phyloP scores from a whole-genome alignment of 805 yeast species.

The Starmerella vaccinii region DNA sequence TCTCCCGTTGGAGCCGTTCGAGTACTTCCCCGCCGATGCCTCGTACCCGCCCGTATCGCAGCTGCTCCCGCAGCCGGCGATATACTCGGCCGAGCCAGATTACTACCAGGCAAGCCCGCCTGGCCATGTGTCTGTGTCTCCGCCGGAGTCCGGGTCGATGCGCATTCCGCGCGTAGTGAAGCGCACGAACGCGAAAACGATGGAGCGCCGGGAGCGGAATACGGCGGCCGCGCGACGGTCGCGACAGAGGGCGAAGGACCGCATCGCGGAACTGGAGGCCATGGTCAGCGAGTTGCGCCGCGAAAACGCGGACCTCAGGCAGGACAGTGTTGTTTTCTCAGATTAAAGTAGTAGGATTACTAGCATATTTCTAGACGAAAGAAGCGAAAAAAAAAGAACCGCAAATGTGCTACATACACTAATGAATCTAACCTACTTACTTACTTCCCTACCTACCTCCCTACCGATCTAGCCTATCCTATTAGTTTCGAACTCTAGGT shows the following conservation, averaged over 20 bases:
- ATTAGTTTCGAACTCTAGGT: too few relatives aligned
- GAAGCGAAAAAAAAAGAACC: too few relatives aligned
- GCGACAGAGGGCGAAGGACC: conserved; percentile 81
- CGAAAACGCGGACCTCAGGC: conserved; percentile 48
- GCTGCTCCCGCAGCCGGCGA: neutral
- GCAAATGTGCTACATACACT: too few relatives aligned
- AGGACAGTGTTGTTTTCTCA: too few relatives aligned
- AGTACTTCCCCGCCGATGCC: neutral
- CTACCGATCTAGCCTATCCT: too few relatives aligned
- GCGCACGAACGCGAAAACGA: conserved; percentile 15
- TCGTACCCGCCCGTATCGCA: neutral
- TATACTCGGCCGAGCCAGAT: neutral
- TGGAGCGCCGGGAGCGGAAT: conserved; percentile 68
- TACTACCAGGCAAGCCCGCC: neutral
- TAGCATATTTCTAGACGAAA: neutral
- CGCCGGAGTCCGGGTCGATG: neutral
- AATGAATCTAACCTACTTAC: too few relatives aligned
- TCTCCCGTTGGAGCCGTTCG: neutral
- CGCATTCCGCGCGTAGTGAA: conserved; percentile 15
- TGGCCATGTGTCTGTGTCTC: neutral
- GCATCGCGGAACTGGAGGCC: conserved; percentile 72
- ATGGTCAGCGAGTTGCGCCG: conserved; percentile 55
- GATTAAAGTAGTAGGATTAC: too few relatives aligned
- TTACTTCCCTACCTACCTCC: too few relatives aligned
- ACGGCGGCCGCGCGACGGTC: conserved; percentile 92